phyloP scores from a whole-genome alignment of 192 early-diverging fungal species.

The Geranomyces michiganensis region DNA sequence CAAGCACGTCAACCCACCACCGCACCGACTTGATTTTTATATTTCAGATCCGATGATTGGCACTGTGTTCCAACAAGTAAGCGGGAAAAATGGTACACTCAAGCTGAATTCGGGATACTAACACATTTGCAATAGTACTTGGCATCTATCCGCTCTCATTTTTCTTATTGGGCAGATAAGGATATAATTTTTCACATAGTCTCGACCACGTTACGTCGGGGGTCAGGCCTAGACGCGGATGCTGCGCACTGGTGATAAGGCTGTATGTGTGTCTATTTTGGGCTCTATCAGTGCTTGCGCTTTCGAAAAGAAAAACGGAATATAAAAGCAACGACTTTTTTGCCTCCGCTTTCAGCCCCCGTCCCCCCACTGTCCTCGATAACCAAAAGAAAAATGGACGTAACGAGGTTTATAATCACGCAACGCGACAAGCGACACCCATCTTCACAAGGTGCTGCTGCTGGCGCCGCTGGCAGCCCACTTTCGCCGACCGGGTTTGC shows the following conservation, averaged over 20 bases:
- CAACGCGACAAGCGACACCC: not conserved
- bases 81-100: too few relatives aligned
- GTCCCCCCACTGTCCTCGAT: too few relatives aligned
- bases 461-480: not conserved
- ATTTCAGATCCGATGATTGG: slow-evolving; percentile 49
- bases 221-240: not conserved
- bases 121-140: slow-evolving; percentile 36
- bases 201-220: not conserved
- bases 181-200: slow-evolving; percentile 46
- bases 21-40: slow-evolving; percentile 46
- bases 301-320: too few relatives aligned
- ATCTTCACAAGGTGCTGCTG: not conserved
- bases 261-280: too few relatives aligned
- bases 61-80: slow-evolving; percentile 39
- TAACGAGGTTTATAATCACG: not conserved
- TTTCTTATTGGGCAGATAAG: slow-evolving; percentile 53
- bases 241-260: slow-evolving; percentile 6
- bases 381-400: not conserved
- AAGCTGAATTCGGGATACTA: not conserved
- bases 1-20: slow-evolving; percentile 21
- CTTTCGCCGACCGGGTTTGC: too few relatives aligned
- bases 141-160: slow-evolving; percentile 51
- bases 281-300: too few relatives aligned
- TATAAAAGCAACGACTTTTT: too few relatives aligned
- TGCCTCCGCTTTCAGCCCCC: too few relatives aligned